These are phyloP conservation scores for Cicer bijugum DNA, from an alignment of 306 rosid species.

Conservation along the genomic window DNA sequence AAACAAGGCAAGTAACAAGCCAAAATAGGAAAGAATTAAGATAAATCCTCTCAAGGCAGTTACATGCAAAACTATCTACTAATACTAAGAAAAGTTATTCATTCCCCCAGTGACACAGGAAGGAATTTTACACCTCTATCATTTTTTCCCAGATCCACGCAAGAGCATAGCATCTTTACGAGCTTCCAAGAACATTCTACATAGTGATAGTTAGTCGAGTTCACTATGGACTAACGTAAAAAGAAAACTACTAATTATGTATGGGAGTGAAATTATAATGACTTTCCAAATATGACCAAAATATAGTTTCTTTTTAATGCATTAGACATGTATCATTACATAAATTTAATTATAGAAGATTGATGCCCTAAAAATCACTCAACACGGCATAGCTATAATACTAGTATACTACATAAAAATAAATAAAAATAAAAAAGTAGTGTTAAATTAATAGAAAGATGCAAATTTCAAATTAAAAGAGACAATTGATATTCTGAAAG, in stretches of 20 bases:
- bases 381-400: not conserved
- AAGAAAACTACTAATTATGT: conserved; percentile 22
- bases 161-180: not conserved
- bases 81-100: not conserved
- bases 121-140: not conserved
- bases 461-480: conserved; percentile 12
- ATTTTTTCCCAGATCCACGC: not conserved
- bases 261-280: conserved; percentile 9
- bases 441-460: conserved; percentile 1
- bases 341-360: not conserved
- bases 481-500: conserved; percentile 4
- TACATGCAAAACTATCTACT: conserved; percentile 1
- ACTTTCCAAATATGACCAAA: conserved; percentile 25
- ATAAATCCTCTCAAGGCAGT: conserved; percentile 28
- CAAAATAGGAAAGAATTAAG: conserved; percentile 29
- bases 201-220: conserved; percentile 20
- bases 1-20: conserved; percentile 36
- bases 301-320: conserved; percentile 24
- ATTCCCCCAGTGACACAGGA: not conserved
- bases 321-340: conserved; percentile 14
- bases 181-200: conserved; percentile 28
- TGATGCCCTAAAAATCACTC: not conserved
- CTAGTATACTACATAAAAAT: not conserved
- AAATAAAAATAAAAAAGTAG: not conserved
- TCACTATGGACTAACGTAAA: not conserved